Conservation (phyloP, 2,329 filamentous ascomycete genomes). For the Sporothrix schenckii region DNA sequence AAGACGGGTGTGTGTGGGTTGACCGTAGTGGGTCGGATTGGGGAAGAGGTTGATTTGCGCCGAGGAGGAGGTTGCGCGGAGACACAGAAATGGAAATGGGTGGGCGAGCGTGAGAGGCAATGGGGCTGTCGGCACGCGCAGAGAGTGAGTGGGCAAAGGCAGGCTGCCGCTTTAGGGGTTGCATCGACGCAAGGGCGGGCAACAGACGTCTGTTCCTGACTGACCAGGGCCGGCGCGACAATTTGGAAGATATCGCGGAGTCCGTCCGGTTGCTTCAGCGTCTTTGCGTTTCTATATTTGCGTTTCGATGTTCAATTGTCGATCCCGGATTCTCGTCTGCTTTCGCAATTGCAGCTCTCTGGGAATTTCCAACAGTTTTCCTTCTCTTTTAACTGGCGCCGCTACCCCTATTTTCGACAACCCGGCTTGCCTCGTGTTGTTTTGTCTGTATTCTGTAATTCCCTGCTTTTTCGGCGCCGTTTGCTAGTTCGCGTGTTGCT, state of each 20-base stretch:
- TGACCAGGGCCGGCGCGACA: conserved; percentile 1
- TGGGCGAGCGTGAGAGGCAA: background rate
- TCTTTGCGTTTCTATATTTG: background rate
- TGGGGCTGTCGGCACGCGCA: conserved; percentile 4
- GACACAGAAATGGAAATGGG: conserved; percentile 10
- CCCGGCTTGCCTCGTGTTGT: background rate
- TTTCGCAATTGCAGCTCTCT: background rate
- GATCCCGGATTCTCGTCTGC: background rate
- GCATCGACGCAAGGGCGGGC: conserved; percentile 20
- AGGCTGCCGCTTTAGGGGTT: conserved; percentile 12
- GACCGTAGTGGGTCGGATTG: conserved; percentile 10
- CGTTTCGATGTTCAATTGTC: background rate
- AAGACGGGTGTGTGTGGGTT: background rate
- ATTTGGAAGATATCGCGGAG: conserved; percentile 5
- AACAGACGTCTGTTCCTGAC: conserved; percentile 15
- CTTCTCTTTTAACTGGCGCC: background rate
- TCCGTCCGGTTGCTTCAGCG: background rate
- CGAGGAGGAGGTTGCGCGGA: conserved; percentile 10
- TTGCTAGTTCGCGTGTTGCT: conserved; percentile 12
- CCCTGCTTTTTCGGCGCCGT: conserved; percentile 11
- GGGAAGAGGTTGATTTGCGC: conserved; percentile 16
- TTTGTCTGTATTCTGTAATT: background rate
- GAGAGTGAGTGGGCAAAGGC: background rate
- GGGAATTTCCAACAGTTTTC: background rate
- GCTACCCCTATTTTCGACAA: background rate